Evolutionary conservation across 208 protist genomes (phyloP), one percentile per base, ranked within the genome.

Genomic region (Acanthamoeba sp.): DNA sequence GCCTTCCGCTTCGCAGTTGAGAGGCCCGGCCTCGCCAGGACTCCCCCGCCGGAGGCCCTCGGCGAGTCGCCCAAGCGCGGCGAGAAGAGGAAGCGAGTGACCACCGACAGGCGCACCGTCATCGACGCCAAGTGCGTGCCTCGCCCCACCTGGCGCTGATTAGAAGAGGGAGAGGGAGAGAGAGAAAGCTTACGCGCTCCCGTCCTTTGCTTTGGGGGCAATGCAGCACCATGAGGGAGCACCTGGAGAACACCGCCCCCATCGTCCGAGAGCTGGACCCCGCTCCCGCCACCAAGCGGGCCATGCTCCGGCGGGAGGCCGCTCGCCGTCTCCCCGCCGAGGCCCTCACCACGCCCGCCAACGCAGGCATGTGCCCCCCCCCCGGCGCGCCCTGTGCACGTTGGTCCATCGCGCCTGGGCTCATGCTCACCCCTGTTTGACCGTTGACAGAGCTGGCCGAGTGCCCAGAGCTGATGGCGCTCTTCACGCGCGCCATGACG

Each of bases 221-320:
- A 9, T 57, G 24, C 38, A 94, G 50, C n/a, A 52, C 18, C 10
- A 76, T 95, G 84, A 93, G 59, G 85, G 62, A 40, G 38, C 85
- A 91, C 20, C 34, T 95, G 38, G 36, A 40, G 27, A 36, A 85
- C 62, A 95, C 91, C 12, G 36, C 14, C 3, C 59, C 57, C 36
- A 78, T 96, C 48, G 73, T 95, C 9, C 69, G 92, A 14, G 78
- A 95, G 5, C 64, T 95, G n/a, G 95, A 95, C 10, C 85, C 87
- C 7, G 94, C 87, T 36, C 94, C 94, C 4, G n/a, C 80, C 38
- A 84, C 73, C 42, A 95, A 96, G 55, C 45, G 90, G 82, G 78
- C 94, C 82, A 96, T 94, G 71, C 45, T 93, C 27, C 42, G 73
- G 45, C 69, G 69, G 34, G 95, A 96, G 36, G 78, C 59, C 24